Base-by-base conservation (phyloP, 176 grass and related monocot species). In the Aegilops bicornis region DNA sequence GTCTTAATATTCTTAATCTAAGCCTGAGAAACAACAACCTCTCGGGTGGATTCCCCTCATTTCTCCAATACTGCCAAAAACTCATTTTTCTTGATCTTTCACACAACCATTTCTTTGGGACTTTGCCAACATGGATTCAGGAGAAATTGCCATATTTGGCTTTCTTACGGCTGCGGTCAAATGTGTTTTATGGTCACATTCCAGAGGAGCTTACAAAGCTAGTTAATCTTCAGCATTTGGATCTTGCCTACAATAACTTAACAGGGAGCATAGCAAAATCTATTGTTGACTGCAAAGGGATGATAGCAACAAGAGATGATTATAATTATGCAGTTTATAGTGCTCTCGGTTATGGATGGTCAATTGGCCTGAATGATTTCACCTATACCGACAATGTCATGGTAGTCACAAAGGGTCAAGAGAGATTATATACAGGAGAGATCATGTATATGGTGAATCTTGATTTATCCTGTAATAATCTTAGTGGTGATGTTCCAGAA, bases 171-270 rank as follows among this genome's bases (percentile, higher is more conserved):
- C 10, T 87, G 0, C 2, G 80, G 0, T 82, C 54, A 0, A 94
- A 94, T 73, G 85, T 70, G 67, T 91, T 94, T 40, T 65, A 2
- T 27, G 89, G 92, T 5, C 2, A 17, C 22, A 94, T 94, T 6
- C 84, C 89, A 0, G 0, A 24, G 0, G 29, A 74, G 0, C 39
- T 87, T 12, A 25, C 1, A 0, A n/a, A 50, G 4, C 19, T 87
- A 4, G n/a, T 16, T 16, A 2, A 45, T 25, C 39, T 73, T 73
- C 70, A 8, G 12, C 1, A 73, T 45, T 45, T 88, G n/a, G 86
- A 88, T 16, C 48, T 88, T 37, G 67, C 69, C 1, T 25, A 56
- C 3, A 92, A 89, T 4, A 73, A 75, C 0, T 9, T 92, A 16
- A 23, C 47, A 0, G 89, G 89, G n/a, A 29, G 14, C 24, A 79